Percentiles rank a stretch among this genome's conserved stretches.
These are phyloP conservation scores for Leccinum pallidistipes DNA, from an alignment of 1,284 basidiomycete species.

Conservation along the genomic window DNA sequence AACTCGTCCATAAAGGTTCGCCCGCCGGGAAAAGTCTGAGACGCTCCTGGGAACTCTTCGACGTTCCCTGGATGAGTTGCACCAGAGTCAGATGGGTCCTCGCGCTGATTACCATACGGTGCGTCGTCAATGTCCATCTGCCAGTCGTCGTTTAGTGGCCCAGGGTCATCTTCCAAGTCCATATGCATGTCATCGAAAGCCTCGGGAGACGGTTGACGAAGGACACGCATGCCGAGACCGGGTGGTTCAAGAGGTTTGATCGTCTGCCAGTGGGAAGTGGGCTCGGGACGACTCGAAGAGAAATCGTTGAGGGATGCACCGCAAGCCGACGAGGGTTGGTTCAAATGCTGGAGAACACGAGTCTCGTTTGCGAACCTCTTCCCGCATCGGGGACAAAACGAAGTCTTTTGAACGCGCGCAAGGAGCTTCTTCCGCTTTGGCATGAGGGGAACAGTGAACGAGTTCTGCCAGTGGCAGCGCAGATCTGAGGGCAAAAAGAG, in stretches of 20 bases:
- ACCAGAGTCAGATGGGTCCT: background rate
- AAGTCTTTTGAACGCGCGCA: background rate
- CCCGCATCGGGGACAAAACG: background rate
- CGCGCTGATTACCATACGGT: background rate
- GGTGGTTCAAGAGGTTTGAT: background rate
- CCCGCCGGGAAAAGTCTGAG: background rate
- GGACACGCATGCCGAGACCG: no score
- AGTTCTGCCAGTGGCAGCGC: background rate
- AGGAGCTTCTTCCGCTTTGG: background rate
- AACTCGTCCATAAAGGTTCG: conserved; percentile 7
- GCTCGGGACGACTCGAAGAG: background rate
- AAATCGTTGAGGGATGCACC: background rate
- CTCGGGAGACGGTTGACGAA: background rate
- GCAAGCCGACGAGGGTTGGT: conserved; percentile 1
- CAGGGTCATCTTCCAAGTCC: background rate
- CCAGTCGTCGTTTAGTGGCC: background rate
- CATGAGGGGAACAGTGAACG: background rate
- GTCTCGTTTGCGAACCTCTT: conserved; percentile 4
- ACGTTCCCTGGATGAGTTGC: background rate
- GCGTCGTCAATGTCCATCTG: background rate
- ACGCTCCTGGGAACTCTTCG: background rate
- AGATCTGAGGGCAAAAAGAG: background rate
- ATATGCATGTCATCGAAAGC: background rate
- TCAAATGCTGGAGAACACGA: conserved; percentile 5
- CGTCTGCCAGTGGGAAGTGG: background rate